Evolutionary conservation across 1,284 basidiomycete genomes (phyloP), one percentile per base, ranked within the genome.

Genomic region (Ganoderma boninense): DNA sequence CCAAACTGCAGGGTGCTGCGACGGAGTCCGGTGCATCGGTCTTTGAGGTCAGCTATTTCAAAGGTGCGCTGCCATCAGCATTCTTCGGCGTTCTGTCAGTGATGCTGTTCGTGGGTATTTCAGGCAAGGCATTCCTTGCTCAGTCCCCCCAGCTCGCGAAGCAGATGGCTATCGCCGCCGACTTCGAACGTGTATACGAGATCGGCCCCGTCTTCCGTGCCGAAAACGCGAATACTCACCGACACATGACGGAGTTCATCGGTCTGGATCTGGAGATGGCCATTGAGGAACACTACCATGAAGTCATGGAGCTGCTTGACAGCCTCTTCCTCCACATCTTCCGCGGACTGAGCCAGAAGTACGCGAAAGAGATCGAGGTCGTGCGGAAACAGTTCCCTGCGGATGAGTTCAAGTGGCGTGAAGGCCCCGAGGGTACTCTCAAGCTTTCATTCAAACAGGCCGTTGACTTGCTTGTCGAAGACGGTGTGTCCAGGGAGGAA

Each of bases 191-290:
- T 57, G 98, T 99, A 5, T 99, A 97, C 83, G 98, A 99, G 84
- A 97, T 99, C 73, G 97, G 93, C 0, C 91, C 92, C 69, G 97
- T 99, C 64, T 99, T 99, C 87, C 95, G 97, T 74, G 97, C 97
- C n/a, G 97, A 99, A 82, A 92, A 99, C 82, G 95, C 97, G 56
- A 97, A 98, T 83, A 99, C 97, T 4, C 95, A 98, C 81, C 93
- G 98, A 66, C 98, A 99, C 85, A 89, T 99, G 85, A 99, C 98
- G 60, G 98, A 99, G 83, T 99, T 99, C 83, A 95, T 97, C 75
- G 98, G 98, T 63, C 92, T 99, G 76, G 98, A 99, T 94, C 87
- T 99, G 75, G 98, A 99, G 82, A 99, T 99, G 98, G 88, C 92
- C 2, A 97, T 99, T 75, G 95, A 98, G 79, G 97, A 99, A 80